phyloP scores from a whole-genome alignment of 805 yeast genomes.

The Lachancea kluyveri region DNA sequence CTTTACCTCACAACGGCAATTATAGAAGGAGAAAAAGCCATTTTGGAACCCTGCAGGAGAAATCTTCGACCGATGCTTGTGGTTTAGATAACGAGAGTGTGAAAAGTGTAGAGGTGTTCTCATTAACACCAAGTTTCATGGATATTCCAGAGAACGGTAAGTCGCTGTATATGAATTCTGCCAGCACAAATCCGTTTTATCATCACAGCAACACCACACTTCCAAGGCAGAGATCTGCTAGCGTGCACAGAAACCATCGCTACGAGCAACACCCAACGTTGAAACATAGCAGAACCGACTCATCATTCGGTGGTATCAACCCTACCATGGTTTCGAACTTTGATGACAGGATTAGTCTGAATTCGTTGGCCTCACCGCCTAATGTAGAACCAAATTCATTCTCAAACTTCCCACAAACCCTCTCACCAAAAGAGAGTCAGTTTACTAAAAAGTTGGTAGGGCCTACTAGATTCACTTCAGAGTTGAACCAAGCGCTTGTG shows the following conservation, averaged over 20 bases:
- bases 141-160: slow-evolving; percentile 29
- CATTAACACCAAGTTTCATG: slow-evolving; percentile 36
- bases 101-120: slow-evolving; percentile 34
- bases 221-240: slow-evolving; percentile 10
- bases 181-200: slow-evolving; percentile 7
- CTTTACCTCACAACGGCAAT: slow-evolving; percentile 12
- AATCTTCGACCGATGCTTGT: slow-evolving; percentile 1
- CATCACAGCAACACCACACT: slow-evolving; percentile 1
- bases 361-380: slow-evolving; percentile 13
- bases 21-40: background rate
- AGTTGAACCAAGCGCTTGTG: slow-evolving; percentile 9
- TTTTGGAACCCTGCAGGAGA: background rate
- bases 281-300: background rate
- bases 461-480: slow-evolving; percentile 9
- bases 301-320: slow-evolving; percentile 11
- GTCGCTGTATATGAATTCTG: slow-evolving; percentile 4
- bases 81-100: slow-evolving; percentile 17
- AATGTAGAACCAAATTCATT: slow-evolving; percentile 5
- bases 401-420: slow-evolving; percentile 3
- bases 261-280: slow-evolving; percentile 5
- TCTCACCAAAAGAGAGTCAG: slow-evolving; percentile 1
- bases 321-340: slow-evolving; percentile 13
- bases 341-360: slow-evolving; percentile 13
- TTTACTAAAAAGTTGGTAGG: slow-evolving; percentile 1
- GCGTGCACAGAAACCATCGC: slow-evolving; percentile 10